These are phyloP conservation scores for Phytophthora syringae DNA, from an alignment of 352 stramenopile genomes.

Conservation along the genomic window DNA sequence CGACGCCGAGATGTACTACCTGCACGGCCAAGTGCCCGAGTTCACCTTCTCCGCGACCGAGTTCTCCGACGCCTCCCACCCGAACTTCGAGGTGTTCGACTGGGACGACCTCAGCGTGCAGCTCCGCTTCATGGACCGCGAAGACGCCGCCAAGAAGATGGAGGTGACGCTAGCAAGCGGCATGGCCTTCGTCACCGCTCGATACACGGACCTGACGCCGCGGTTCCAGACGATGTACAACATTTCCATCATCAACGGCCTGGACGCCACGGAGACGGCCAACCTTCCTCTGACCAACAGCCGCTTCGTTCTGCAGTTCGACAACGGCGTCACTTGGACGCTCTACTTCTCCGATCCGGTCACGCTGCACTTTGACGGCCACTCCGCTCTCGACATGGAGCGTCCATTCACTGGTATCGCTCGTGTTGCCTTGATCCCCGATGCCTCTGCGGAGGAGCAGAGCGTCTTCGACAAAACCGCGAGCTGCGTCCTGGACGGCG, in stretches of 20 bases:
- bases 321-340: constrained; percentile 60
- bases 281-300: constrained; percentile 41
- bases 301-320: constrained; percentile 59
- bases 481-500: constrained; percentile 53
- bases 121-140: constrained; percentile 42
- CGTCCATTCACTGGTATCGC: constrained; percentile 39
- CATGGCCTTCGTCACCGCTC: constrained; percentile 71
- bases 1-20: constrained; percentile 58
- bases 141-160: constrained; percentile 43
- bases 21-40: constrained; percentile 52
- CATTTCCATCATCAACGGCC: constrained; percentile 61
- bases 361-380: constrained; percentile 43
- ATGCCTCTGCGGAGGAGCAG: constrained; percentile 41
- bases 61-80: constrained; percentile 42
- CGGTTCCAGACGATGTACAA: constrained; percentile 47
- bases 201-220: constrained; percentile 54
- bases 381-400: constrained; percentile 42
- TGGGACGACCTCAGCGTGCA: constrained; percentile 65
- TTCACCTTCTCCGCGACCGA: constrained; percentile 60
- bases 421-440: constrained; percentile 46
- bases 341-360: constrained; percentile 55
- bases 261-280: constrained; percentile 30
- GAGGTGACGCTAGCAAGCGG: constrained; percentile 60
- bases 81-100: constrained; percentile 48
- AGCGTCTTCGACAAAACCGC: constrained; percentile 44